Percentiles rank a stretch among this genome's conserved stretches.
Evolutionary conservation across 371 early-diverging fungal species (phyloP).

Genomic region (Dipsacomyces acuminosporus): DNA sequence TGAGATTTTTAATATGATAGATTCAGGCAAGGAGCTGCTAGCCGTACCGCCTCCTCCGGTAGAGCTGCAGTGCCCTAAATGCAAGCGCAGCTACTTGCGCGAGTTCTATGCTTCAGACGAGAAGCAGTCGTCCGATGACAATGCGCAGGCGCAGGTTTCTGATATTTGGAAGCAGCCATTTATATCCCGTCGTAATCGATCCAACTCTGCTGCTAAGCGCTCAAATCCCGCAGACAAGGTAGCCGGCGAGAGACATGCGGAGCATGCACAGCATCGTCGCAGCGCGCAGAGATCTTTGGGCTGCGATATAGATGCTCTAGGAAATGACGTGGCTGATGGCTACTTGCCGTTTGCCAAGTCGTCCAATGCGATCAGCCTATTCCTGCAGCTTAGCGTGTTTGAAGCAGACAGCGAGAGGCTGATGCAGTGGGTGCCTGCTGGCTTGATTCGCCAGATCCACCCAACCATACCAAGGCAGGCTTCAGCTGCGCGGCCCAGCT

Average conservation of each 20-base stretch:
- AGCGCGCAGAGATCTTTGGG: conserved; percentile 5
- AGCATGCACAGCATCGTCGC: conserved; percentile 2
- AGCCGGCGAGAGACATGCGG: conserved; percentile 4
- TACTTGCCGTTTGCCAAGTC: conserved; percentile 28
- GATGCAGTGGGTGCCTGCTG: conserved; percentile 39
- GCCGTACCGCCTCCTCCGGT: conserved; percentile 3
- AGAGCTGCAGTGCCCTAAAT: conserved; percentile 27
- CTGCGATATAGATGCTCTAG: conserved; percentile 5
- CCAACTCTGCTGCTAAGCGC: neutral
- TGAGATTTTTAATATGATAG: conserved; percentile 12
- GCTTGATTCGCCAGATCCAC: conserved; percentile 21
- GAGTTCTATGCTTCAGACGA: conserved; percentile 41
- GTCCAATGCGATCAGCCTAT: conserved; percentile 32
- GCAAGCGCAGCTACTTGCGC: conserved; percentile 35
- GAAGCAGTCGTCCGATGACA: neutral
- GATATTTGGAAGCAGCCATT: conserved; percentile 26
- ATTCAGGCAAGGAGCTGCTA: neutral
- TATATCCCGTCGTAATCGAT: conserved; percentile 7
- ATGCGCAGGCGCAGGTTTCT: neutral
- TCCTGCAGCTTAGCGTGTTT: conserved; percentile 39
- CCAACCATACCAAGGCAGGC: conserved; percentile 2
- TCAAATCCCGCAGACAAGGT: neutral
- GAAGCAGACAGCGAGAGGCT: conserved; percentile 28
- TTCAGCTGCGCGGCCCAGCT: neutral
- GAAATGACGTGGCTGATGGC: neutral